Conservation (phyloP, 2,329 filamentous ascomycete genomes). For the Pezicula neosporulosa region DNA sequence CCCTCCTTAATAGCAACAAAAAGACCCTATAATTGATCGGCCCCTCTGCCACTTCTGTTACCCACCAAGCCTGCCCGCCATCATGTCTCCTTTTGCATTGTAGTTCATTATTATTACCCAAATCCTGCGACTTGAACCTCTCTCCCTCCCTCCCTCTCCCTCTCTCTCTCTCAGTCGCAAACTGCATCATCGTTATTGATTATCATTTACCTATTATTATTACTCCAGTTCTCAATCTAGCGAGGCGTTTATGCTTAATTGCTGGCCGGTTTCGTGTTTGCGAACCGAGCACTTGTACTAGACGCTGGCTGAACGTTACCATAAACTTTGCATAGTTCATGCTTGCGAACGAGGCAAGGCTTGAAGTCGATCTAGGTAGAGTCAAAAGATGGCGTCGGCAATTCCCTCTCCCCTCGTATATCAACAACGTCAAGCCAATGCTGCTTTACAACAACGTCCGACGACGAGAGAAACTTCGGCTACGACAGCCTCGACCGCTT, state of each 20-base stretch:
- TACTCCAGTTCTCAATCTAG: neutral
- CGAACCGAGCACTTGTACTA: neutral
- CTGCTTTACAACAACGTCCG: conserved; percentile 21
- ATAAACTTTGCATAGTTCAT: neutral
- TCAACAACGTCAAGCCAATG: conserved; percentile 9
- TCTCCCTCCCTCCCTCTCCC: too few relatives aligned
- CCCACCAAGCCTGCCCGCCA: too few relatives aligned
- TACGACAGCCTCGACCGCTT: conserved; percentile 28
- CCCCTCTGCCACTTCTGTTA: too few relatives aligned
- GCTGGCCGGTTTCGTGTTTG: neutral
- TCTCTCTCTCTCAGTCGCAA: too few relatives aligned
- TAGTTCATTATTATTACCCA: too few relatives aligned
- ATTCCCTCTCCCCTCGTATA: conserved; percentile 12
- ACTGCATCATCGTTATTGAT: too few relatives aligned
- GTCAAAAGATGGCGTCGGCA: conserved; percentile 10
- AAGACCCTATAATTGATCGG: too few relatives aligned
- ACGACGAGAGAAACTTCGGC: conserved; percentile 18
- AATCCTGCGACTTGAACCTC: too few relatives aligned
- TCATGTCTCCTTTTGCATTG: too few relatives aligned
- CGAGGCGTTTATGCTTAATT: neutral
- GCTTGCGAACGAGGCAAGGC: neutral
- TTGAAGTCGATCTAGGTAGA: neutral
- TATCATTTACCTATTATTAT: neutral
- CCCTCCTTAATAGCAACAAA: too few relatives aligned
- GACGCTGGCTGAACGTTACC: neutral